A percentile compares a stretch with the other conserved stretches of the same genome.
These are phyloP conservation scores for Penicillium sp. DNA, from an alignment of 2,329 filamentous ascomycete species.

Conservation along the genomic window DNA sequence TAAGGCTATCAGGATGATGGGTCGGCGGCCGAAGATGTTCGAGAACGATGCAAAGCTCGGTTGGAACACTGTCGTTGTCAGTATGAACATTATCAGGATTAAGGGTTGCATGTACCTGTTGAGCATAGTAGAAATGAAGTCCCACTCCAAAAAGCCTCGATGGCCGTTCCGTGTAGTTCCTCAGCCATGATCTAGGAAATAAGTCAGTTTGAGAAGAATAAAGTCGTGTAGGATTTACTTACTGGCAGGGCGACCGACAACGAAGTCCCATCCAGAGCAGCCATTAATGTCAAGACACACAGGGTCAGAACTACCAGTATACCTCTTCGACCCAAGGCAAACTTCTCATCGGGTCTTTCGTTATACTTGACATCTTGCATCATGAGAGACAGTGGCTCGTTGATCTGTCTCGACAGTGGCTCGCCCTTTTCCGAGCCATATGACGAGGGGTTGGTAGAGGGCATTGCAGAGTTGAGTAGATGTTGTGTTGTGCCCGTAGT, in stretches of 20 bases:
- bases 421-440: slow-evolving; percentile 8
- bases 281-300: slow-evolving; percentile 21
- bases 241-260: slow-evolving; percentile 24
- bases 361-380: neutral
- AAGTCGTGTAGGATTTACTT: neutral
- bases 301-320: slow-evolving; percentile 20
- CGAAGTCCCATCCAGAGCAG: slow-evolving; percentile 23
- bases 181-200: slow-evolving; percentile 32
- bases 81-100: neutral
- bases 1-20: slow-evolving; percentile 37
- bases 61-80: slow-evolving; percentile 42
- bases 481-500: no score
- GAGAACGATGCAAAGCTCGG: slow-evolving; percentile 46
- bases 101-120: slow-evolving; percentile 16
- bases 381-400: slow-evolving; percentile 7
- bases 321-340: slow-evolving; percentile 17
- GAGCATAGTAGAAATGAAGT: slow-evolving; percentile 45
- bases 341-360: slow-evolving; percentile 9
- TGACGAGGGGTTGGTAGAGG: slow-evolving; percentile 6
- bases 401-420: neutral
- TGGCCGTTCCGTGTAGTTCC: slow-evolving; percentile 32
- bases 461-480: neutral
- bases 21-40: slow-evolving; percentile 45
- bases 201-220: no score
- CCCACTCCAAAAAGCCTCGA: slow-evolving; percentile 48